Evolutionary conservation across 192 early-diverging fungal genomes (phyloP).

Genomic region (Podila clonocystis): DNA sequence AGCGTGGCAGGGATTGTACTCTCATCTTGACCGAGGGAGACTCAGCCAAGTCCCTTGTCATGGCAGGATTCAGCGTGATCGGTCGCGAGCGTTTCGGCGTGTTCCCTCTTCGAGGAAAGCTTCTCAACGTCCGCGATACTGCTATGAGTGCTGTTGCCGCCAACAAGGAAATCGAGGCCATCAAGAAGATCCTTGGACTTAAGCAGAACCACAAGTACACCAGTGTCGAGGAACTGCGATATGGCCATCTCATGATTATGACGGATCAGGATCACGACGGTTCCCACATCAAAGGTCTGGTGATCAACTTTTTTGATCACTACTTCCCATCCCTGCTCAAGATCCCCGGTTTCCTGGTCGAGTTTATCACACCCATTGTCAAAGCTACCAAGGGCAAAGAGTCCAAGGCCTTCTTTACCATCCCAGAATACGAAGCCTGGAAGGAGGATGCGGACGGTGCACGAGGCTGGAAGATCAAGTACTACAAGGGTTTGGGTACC

Average conservation of each 20-base stretch:
- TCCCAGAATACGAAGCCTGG: constrained; percentile 94
- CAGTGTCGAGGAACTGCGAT: constrained; percentile 79
- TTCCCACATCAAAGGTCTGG: constrained; percentile 96
- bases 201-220: constrained; percentile 87
- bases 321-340: constrained; percentile 92
- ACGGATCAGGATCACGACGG: constrained; percentile 99
- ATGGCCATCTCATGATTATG: constrained; percentile 98
- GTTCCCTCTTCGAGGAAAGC: constrained; percentile 96
- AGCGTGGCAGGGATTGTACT: constrained; percentile 81
- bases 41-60: constrained; percentile 91
- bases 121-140: constrained; percentile 96
- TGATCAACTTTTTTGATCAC: constrained; percentile 96
- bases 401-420: constrained; percentile 85
- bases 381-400: constrained; percentile 77
- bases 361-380: constrained; percentile 98
- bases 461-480: constrained; percentile 89
- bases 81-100: constrained; percentile 94
- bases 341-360: constrained; percentile 90
- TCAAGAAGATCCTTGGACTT: constrained; percentile 95
- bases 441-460: constrained; percentile 69
- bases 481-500: constrained; percentile 99
- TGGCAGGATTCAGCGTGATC: constrained; percentile 87
- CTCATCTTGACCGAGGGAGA: constrained; percentile 98
- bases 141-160: constrained; percentile 68
- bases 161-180: constrained; percentile 87